Evolutionary conservation across 441 rosid species (phyloP), one percentile per base, ranked within the genome.

Genomic region (Jatropha multifida): DNA sequence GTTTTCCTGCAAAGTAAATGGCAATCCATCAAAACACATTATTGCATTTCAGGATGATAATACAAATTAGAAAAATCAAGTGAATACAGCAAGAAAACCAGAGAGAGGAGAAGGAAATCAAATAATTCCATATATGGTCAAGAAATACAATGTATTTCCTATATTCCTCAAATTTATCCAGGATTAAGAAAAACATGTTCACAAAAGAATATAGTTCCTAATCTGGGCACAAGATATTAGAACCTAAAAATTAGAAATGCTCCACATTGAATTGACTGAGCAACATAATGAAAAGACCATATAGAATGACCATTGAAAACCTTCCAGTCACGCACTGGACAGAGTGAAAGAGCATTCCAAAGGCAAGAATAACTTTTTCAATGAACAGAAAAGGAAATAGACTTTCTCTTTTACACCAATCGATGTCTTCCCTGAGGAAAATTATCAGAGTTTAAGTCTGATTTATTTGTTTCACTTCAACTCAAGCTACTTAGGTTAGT

Each of bases 1-100:
- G 97, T 96, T 86, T 96, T 96, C 86, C 98, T 95, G 86, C 67
- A 75, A 40, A 6, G 51, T 38, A 79, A 76, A 66, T 42, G 73
- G 18, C 17, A 73, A 52, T 71, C 48, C 46, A 78, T 81, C 71
- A 85, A 65, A 72, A 68, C 54, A 56, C 7, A 32, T 37, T 70
- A 65, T 73, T 37, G 59, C 74, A 56, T 32, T 55, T 66, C 11
- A 63, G 41, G 10, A 54, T 20, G 70, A 66, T 20, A 60, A 38
- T 62, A 60, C 52, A 65, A 65, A 62, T 20, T 63, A 1, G 40
- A 65, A 42, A 40, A 63, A 13, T 17, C 41, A 59, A 51, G 56
- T 26, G 44, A 51, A 62, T 14, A 0, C 67, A 59, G 5, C 11
- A 23, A 20, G 38, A 41, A 71, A 58, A 44, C 5, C 72, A 1